Base-by-base conservation (phyloP, 2,329 filamentous ascomycete genomes). In the Boeremia lycopersici region DNA sequence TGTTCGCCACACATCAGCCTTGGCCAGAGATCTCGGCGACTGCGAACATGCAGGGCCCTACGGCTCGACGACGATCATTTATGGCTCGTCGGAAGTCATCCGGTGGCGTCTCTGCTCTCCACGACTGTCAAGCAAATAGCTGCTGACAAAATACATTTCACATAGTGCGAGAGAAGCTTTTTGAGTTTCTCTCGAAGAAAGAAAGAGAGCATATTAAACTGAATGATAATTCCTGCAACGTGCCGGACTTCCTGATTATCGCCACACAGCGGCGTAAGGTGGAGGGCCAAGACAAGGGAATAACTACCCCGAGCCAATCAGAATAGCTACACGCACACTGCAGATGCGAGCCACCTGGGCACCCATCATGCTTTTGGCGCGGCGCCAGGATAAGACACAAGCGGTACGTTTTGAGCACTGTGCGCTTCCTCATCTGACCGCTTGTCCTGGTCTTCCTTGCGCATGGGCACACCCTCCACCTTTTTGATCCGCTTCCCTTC, bases 401-500 rank as follows among this genome's bases (percentile, higher is more conserved):
- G 45, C 15, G 64, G 60, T 35, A 62, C 60, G n/a, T 59, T 50
- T 25, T 64, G 64, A 17, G 54, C 42, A 45, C 59, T 57, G 31
- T 61, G 48, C 33, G 57, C 54, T 58, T 73, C 68, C 26, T 61
- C 56, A 41, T 74, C 72, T 41, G 26, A 51, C 34, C 34, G 49
- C 23, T 46, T 51, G 6, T 61, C 45, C 28, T 60, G 52, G 52
- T 68, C 65, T n/a, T 62, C 64, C 48, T 60, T 69, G 8, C 62
- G 62, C 56, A 69, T 61, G 1, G 71, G 71, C 25, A 75, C 71
- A 11, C 73, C 74, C 48, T 76, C 74, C 7, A 75, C 62, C 41
- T 71, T 74, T 62, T 75, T 76, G 28, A 76, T 64, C 25, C 65
- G 61, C 48, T 73, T 89, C 7, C 89, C 89, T 71, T 95, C 90